Conservation (phyloP, 495 filamentous ascomycete species). For the Penicillium canariense region DNA sequence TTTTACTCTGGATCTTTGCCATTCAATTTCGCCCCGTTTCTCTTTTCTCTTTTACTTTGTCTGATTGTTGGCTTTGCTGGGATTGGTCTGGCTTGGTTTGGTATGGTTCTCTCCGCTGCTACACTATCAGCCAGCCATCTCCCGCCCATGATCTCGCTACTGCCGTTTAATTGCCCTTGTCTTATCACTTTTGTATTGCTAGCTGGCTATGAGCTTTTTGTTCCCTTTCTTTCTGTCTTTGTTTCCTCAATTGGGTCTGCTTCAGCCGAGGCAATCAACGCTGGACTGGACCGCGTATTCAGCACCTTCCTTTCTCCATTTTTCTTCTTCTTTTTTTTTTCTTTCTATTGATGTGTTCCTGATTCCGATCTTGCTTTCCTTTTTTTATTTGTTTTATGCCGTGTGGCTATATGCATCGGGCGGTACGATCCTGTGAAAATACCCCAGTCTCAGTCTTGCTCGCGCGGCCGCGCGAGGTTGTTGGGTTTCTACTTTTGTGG, state of each 20-base stretch:
- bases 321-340: constrained; percentile 1
- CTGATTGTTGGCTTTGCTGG: not conserved
- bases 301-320: not conserved
- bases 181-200: constrained; percentile 46
- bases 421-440: constrained; percentile 22
- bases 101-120: constrained; percentile 8
- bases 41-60: constrained; percentile 19
- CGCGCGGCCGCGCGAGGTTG: constrained; percentile 17
- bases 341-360: constrained; percentile 1
- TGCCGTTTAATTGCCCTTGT: constrained; percentile 29
- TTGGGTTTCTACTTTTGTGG: constrained; percentile 8
- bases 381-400: constrained; percentile 16
- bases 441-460: constrained; percentile 12
- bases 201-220: constrained; percentile 39
- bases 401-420: constrained; percentile 20
- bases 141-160: constrained; percentile 19
- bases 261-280: not conserved
- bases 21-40: constrained; percentile 24
- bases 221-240: constrained; percentile 19
- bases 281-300: not conserved
- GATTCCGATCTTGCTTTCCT: too few relatives aligned
- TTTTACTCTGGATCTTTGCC: constrained; percentile 19
- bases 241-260: not conserved
- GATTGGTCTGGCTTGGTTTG: not conserved
- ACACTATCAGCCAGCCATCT: constrained; percentile 25